A percentile compares a stretch with the other conserved stretches of the same genome.
Conservation (phyloP, 371 early-diverging fungal species). For the Actinomortierella wolfii region DNA sequence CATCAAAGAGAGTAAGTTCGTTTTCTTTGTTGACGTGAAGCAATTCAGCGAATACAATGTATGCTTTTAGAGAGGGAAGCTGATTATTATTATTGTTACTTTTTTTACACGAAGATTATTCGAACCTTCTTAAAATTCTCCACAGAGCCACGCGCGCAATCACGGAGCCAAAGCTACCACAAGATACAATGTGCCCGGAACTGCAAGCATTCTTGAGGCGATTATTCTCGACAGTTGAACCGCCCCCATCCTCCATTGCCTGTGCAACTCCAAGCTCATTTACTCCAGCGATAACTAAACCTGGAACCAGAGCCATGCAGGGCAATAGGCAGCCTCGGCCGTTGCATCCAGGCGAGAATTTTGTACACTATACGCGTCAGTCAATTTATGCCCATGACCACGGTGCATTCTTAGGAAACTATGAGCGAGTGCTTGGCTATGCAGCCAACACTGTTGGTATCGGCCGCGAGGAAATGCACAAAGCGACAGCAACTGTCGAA, state of each 20-base stretch:
- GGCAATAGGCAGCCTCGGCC: too few species aligned
- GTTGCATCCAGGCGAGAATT: constrained; percentile 15
- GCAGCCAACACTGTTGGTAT: constrained; percentile 16
- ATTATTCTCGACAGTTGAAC: constrained; percentile 8
- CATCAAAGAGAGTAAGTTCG: neutral
- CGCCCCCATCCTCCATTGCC: neutral
- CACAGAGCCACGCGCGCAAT: too few species aligned
- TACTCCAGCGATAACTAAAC: constrained; percentile 18
- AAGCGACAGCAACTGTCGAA: constrained; percentile 7
- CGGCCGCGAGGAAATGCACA: constrained; percentile 4
- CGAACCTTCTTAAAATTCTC: too few species aligned
- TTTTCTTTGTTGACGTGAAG: neutral
- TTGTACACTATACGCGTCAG: constrained; percentile 15
- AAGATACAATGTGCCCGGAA: neutral
- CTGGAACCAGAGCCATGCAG: too few species aligned
- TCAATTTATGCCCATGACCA: neutral
- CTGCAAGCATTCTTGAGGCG: constrained; percentile 21
- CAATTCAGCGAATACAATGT: neutral
- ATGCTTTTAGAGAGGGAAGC: constrained; percentile 4
- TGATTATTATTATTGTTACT: too few species aligned
- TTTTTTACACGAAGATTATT: too few species aligned
- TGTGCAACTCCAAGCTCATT: neutral
- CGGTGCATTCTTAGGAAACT: constrained; percentile 15
- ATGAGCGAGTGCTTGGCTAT: constrained; percentile 20
- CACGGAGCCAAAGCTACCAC: constrained; percentile 1